Base-by-base conservation (phyloP, 2,329 filamentous ascomycete genomes). In the Elsinoe australis region DNA sequence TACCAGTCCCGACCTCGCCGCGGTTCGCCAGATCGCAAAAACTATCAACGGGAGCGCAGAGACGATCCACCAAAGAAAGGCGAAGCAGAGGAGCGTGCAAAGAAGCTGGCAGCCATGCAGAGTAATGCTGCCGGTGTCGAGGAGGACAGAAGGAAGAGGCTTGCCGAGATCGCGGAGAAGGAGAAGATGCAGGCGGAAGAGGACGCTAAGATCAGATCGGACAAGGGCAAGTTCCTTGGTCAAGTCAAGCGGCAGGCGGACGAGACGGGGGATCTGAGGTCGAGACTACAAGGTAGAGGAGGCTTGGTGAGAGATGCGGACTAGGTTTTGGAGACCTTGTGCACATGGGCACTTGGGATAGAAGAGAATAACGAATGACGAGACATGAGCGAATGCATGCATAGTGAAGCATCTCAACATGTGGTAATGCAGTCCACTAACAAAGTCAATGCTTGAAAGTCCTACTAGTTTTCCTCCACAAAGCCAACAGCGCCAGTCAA, bases 111-210 rank as follows among this genome's bases (percentile, higher is more conserved):
- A 3, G 64, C 60, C 8, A 69, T 69, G 67, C 64, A 66, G 41
- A 60, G 58, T 14, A 64, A 66, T 48, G 67, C 66, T 32, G 74
- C 72, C 1, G 78, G 83, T 8, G 70, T 94, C 39, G 85, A 90
- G 56, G 61, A 71, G n/a, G 80, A 84, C 55, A 80, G 87, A 24
- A 77, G 78, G 54, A 73, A 76, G 51, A 77, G 87, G 18, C 69
- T 94, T 7, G 76, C 78, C 0, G 78, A 79, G 1, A 67, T 89
- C 14, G 80, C 78, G 18, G 76, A 79, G 53, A 73, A 73, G 52
- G 87, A 94, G 56, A 73, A 76, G 41, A 70, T 69, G 14, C 76
- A 80, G 35, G 72, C 74, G 9, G 80, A 85, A 52, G 76, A 78
- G 1, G 87, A 94, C 47, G 79, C 87, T 22, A 55, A 56, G 36